A percentile compares a stretch with the other conserved stretches of the same genome.
Evolutionary conservation across 345 rosid genomes (phyloP).

Genomic region (Raphanus raphanistrum): DNA sequence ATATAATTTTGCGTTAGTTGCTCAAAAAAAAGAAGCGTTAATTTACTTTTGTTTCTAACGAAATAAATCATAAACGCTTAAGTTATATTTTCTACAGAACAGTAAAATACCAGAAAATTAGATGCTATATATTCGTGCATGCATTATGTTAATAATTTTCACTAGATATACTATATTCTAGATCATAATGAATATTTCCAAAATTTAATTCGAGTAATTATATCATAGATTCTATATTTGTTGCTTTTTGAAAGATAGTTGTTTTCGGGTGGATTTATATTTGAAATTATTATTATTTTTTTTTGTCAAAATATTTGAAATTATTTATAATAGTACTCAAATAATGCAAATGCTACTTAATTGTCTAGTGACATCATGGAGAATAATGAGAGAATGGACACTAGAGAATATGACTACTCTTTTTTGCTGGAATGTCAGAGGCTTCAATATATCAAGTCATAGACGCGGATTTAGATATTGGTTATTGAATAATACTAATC

Average conservation of each 20-base stretch:
- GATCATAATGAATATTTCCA: constrained; percentile 22
- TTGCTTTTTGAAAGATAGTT: constrained; percentile 20
- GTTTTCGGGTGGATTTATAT: constrained; percentile 27
- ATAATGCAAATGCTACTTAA: constrained; percentile 24
- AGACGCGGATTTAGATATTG: background rate
- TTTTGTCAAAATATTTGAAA: constrained; percentile 12
- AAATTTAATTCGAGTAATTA: constrained; percentile 4
- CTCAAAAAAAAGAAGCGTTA: background rate
- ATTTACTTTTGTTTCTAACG: constrained; percentile 6
- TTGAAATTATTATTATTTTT: constrained; percentile 17
- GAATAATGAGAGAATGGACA: constrained; percentile 43
- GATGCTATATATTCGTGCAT: constrained; percentile 20
- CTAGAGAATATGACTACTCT: constrained; percentile 40
- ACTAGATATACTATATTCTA: constrained; percentile 2
- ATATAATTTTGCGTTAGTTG: background rate
- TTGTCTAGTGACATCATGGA: constrained; percentile 36
- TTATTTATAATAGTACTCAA: constrained; percentile 9
- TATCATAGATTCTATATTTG: constrained; percentile 3
- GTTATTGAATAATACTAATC: background rate
- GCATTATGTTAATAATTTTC: background rate
- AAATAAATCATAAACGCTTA: background rate
- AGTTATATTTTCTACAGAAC: background rate
- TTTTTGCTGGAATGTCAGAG: background rate
- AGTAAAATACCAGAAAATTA: background rate
- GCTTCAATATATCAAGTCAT: background rate